A percentile compares a stretch with the other conserved stretches of the same genome.
Conservation (phyloP, 352 stramenopile genomes). For the Globisporangium alternatum region DNA sequence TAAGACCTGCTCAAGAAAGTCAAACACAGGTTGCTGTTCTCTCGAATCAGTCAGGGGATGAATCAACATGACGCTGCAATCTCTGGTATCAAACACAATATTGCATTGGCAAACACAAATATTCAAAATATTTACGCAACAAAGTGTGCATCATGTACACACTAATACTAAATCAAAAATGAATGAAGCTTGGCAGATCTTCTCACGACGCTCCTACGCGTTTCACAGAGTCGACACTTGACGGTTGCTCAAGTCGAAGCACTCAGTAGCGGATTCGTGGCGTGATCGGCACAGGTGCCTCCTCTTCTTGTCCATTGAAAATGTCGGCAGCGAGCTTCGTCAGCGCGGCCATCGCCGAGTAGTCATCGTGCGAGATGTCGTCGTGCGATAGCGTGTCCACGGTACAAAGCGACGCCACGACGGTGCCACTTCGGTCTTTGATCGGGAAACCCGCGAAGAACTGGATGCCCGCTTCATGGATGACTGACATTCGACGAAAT, state of each 20-base stretch:
- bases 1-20: background rate
- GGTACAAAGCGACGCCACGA: conserved; percentile 42
- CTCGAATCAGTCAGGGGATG: no score
- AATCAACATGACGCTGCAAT: background rate
- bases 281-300: conserved; percentile 12
- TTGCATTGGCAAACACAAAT: background rate
- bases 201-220: background rate
- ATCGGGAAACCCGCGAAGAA: conserved; percentile 67
- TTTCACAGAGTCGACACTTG: background rate
- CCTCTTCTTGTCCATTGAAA: conserved; percentile 20
- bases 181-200: conserved; percentile 1
- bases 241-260: background rate
- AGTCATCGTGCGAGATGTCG: conserved; percentile 37
- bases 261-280: conserved; percentile 18
- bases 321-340: conserved; percentile 57
- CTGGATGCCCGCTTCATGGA: conserved; percentile 35
- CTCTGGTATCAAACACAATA: no score
- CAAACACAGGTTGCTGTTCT: no score
- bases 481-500: conserved; percentile 32
- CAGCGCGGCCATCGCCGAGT: conserved; percentile 41
- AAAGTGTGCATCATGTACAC: background rate
- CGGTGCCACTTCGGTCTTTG: conserved; percentile 17
- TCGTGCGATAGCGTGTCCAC: conserved; percentile 29
- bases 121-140: background rate
- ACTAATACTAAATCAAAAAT: background rate